These are phyloP conservation scores for Lodderomyces elongisporus DNA, from an alignment of 1,139 yeast genomes.

Conservation along the genomic window DNA sequence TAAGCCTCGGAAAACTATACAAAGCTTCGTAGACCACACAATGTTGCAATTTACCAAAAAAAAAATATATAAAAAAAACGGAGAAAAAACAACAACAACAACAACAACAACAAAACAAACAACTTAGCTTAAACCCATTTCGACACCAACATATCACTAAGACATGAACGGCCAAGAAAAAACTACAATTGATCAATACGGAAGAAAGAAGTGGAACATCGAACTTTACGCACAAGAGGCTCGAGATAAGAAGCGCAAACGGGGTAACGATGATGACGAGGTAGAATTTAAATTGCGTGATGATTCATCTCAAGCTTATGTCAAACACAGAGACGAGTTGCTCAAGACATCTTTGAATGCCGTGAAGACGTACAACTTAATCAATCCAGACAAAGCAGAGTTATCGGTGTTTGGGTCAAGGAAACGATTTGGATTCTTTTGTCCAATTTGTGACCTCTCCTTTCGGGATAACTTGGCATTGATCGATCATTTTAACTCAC, in stretches of 20 bases:
- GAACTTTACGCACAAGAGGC: conserved; percentile 57
- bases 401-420: conserved; percentile 19
- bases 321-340: conserved; percentile 29
- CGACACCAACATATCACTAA: no score
- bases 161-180: conserved; percentile 13
- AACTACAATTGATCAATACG: conserved; percentile 43
- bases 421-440: conserved; percentile 77
- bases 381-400: conserved; percentile 21
- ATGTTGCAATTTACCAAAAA: no score
- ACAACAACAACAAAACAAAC: no score
- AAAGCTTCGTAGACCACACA: no score
- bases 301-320: conserved; percentile 20
- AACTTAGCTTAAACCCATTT: background rate
- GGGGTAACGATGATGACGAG: conserved; percentile 1
- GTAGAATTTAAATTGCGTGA: conserved; percentile 4
- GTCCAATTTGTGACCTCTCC: conserved; percentile 74
- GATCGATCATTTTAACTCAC: conserved; percentile 78
- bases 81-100: background rate
- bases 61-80: no score
- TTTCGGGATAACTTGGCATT: conserved; percentile 77
- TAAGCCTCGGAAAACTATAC: no score
- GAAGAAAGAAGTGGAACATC: conserved; percentile 66
- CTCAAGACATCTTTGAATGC: conserved; percentile 30
- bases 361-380: conserved; percentile 32
- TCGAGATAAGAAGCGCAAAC: conserved; percentile 18